These are phyloP conservation scores for Termitomyces sp. DNA, from an alignment of 1,284 basidiomycete genomes.

Conservation along the genomic window DNA sequence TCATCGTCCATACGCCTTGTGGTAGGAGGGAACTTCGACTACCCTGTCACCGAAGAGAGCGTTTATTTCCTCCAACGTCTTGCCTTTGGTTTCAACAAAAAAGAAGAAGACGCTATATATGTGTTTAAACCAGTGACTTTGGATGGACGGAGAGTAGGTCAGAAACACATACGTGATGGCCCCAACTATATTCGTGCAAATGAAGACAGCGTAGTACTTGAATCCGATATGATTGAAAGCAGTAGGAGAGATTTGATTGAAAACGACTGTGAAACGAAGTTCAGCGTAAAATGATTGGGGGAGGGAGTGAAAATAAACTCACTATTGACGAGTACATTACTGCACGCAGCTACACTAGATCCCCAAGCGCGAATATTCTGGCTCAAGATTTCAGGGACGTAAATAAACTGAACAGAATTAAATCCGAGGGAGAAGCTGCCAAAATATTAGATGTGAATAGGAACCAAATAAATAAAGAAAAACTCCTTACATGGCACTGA, in stretches of 20 bases:
- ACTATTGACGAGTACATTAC: neutral
- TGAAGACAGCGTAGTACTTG: constrained; percentile 10
- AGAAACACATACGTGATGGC: constrained; percentile 3
- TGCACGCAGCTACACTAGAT: neutral
- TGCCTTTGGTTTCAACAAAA: neutral
- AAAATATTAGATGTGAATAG: neutral
- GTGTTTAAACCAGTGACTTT: neutral
- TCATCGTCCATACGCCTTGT: neutral
- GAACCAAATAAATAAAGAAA: neutral
- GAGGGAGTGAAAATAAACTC: neutral
- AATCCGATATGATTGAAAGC: constrained; percentile 1
- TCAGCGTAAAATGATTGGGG: neutral
- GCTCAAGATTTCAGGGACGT: neutral
- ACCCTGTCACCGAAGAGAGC: neutral
- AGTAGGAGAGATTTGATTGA: neutral
- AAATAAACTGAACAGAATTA: neutral
- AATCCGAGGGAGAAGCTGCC: neutral
- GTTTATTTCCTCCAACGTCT: neutral
- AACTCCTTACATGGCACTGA: neutral
- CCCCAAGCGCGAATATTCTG: neutral
- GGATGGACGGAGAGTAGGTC: neutral
- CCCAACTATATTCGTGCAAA: constrained; percentile 5
- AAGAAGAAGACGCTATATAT: neutral
- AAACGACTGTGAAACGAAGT: neutral
- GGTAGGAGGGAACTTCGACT: neutral